Percentiles rank a stretch among this genome's conserved stretches.
These are phyloP conservation scores for Nyctanthes arbortristis DNA, from an alignment of 257 asterid genomes.

Conservation along the genomic window DNA sequence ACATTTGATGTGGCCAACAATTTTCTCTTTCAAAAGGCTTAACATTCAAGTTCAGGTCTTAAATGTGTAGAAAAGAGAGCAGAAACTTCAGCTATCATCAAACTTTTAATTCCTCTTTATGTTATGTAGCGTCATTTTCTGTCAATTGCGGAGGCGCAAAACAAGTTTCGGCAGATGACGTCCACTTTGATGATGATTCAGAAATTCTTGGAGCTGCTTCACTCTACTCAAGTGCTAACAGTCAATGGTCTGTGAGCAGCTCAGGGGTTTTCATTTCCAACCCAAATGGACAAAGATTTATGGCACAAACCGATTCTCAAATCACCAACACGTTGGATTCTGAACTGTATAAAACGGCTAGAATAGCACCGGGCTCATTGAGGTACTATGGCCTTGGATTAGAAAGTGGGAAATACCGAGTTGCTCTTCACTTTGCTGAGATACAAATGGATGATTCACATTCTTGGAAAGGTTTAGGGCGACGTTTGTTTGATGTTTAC, in stretches of 20 bases:
- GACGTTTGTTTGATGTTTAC: slow-evolving; percentile 56
- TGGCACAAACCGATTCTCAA: slow-evolving; percentile 49
- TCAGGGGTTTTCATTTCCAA: slow-evolving; percentile 52
- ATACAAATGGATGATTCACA: slow-evolving; percentile 51
- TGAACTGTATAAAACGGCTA: slow-evolving; percentile 57
- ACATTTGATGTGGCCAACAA: neutral
- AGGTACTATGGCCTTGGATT: slow-evolving; percentile 66
- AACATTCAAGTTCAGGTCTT: neutral
- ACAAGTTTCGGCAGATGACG: slow-evolving; percentile 37
- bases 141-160: slow-evolving; percentile 60
- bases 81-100: neutral
- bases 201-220: slow-evolving; percentile 55
- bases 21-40: neutral
- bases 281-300: slow-evolving; percentile 40
- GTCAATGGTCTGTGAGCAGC: slow-evolving; percentile 61
- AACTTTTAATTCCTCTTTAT: neutral
- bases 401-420: slow-evolving; percentile 43
- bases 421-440: slow-evolving; percentile 69
- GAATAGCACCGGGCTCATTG: slow-evolving; percentile 51
- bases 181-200: slow-evolving; percentile 43
- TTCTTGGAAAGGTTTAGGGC: slow-evolving; percentile 64
- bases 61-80: neutral
- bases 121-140: slow-evolving; percentile 50
- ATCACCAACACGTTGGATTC: slow-evolving; percentile 53
- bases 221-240: slow-evolving; percentile 38